phyloP scores from a whole-genome alignment of 1,284 basidiomycete species.

The Irpex sp. region DNA sequence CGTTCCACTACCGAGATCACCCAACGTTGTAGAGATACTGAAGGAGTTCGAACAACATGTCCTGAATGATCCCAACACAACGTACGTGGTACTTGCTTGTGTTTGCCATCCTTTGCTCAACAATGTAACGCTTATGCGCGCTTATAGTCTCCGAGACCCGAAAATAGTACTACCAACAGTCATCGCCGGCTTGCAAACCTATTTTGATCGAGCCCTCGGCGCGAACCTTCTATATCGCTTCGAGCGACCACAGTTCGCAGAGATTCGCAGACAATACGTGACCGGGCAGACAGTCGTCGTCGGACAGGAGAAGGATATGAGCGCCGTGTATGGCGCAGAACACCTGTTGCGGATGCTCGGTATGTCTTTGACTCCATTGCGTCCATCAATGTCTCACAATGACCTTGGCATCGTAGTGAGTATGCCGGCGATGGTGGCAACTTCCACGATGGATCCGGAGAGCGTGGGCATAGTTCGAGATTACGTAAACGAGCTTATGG shows the following conservation, averaged over 20 bases:
- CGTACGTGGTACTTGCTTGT: slow-evolving; percentile 32
- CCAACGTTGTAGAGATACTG: slow-evolving; percentile 78
- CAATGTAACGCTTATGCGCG: background rate
- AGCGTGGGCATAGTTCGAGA: slow-evolving; percentile 82
- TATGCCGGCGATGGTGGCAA: slow-evolving; percentile 80
- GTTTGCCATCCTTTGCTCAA: background rate
- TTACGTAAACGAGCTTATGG: slow-evolving; percentile 86
- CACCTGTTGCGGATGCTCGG: slow-evolving; percentile 92
- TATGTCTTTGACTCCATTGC: slow-evolving; percentile 35
- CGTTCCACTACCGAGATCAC: slow-evolving; percentile 81
- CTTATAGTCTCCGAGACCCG: slow-evolving; percentile 57
- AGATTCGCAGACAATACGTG: slow-evolving; percentile 74
- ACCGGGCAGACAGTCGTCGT: slow-evolving; percentile 66
- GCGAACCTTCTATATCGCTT: slow-evolving; percentile 92
- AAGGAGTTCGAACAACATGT: slow-evolving; percentile 76
- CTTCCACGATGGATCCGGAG: slow-evolving; percentile 89
- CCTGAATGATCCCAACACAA: slow-evolving; percentile 42
- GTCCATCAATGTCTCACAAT: slow-evolving; percentile 9
- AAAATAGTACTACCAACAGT: slow-evolving; percentile 72
- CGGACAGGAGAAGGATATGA: slow-evolving; percentile 82
- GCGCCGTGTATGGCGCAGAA: slow-evolving; percentile 91
- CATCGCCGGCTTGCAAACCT: slow-evolving; percentile 84
- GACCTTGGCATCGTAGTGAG: slow-evolving; percentile 47
- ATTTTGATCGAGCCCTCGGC: slow-evolving; percentile 92
- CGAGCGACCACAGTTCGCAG: slow-evolving; percentile 89